Evolutionary conservation across 257 asterid genomes (phyloP).

Genomic region (Ilex asprella): DNA sequence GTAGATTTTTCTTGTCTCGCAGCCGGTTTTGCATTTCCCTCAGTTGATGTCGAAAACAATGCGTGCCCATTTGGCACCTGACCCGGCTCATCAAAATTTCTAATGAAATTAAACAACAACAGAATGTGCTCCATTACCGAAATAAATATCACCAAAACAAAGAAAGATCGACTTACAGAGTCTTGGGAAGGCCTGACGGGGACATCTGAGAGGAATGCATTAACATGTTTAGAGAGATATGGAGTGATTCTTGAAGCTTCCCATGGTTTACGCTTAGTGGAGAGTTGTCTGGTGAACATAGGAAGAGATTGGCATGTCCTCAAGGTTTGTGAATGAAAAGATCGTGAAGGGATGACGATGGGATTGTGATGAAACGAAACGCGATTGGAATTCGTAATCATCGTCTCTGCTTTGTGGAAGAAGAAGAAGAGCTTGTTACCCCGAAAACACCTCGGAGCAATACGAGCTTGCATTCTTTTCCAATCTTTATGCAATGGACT

Average conservation of each 20-base stretch:
- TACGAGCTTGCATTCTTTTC: no score
- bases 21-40: constrained; percentile 19
- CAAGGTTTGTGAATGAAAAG: no score
- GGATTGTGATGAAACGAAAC: no score
- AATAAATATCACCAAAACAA: neutral
- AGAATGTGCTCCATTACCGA: neutral
- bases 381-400: no score
- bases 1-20: constrained; percentile 29
- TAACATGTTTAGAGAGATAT: constrained; percentile 28
- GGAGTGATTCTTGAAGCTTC: constrained; percentile 36
- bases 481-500: no score
- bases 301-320: no score
- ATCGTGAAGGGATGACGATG: no score
- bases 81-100: constrained; percentile 27
- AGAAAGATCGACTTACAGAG: constrained; percentile 29
- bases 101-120: neutral
- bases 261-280: constrained; percentile 35
- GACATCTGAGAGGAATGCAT: constrained; percentile 61
- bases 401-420: no score
- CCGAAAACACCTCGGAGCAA: no score
- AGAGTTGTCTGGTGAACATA: constrained; percentile 24
- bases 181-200: constrained; percentile 45
- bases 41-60: constrained; percentile 50
- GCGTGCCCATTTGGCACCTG: constrained; percentile 45
- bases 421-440: no score